Base-by-base conservation (phyloP, 2,329 filamentous ascomycete genomes). In the Colletotrichum sp. region DNA sequence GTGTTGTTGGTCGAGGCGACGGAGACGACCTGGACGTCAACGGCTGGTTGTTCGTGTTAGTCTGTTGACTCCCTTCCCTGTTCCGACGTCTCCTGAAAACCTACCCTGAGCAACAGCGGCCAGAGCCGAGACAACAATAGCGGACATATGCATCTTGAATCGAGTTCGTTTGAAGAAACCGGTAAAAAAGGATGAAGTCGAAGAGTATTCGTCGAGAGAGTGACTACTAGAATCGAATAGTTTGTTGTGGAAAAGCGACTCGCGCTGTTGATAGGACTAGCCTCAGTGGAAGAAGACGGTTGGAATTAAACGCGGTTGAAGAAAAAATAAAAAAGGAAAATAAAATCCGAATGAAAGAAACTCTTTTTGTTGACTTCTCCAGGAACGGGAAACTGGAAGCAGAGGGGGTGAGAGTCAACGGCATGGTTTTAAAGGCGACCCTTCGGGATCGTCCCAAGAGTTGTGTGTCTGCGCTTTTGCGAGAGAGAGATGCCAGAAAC, bases 21-120 rank as follows among this genome's bases (percentile, higher is more conserved):
- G 76, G 90, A 89, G 69, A 95, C 90, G 72, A 93, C 90, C 78
- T 94, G 91, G 47, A 92, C 88, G 33, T 84, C 74, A 67, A 82
- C 73, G 64, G 83, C 84, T 85, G 58, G 4, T 6, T 54, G 2
- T 6, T 33, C 7, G 38, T 66, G 72, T 77, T 73, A 77, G 74
- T 67, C 24, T 18, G 33, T 34, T 33, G 12, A n/a, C 33, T 13
- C 13, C 1, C 27, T 6, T 33, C 7, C 16, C 18, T 61, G 9
- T 12, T n/a, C 38, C 38, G 4, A 18, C 38, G 6, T 55, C 18
- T 9, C 1, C 13, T 7, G 7, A 29, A 6, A 18, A 76, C 83
- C 54, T 84, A 88, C 86, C 86, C 78, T 86, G 84, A 72, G 86
- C 87, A 74, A 85, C 72, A 80, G 86, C 83, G 80, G 87, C 76